These are phyloP conservation scores for Pleurotus platypus DNA, from an alignment of 768 basidiomycete species.

Conservation along the genomic window DNA sequence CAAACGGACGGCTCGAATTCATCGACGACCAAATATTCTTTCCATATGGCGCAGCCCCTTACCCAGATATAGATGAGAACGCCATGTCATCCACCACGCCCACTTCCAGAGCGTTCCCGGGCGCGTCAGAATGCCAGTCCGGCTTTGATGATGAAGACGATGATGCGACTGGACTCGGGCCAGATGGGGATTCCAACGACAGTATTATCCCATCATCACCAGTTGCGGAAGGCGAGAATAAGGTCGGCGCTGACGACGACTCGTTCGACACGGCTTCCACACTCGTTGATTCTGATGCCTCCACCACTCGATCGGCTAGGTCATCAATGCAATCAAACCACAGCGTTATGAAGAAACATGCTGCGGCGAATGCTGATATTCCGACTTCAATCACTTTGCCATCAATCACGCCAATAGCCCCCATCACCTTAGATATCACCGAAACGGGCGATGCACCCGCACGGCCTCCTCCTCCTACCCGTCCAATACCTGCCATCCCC, in stretches of 20 bases:
- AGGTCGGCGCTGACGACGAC: constrained; percentile 18
- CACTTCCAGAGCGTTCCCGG: constrained; percentile 14
- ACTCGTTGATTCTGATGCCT: constrained; percentile 15
- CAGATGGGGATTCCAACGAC: constrained; percentile 1
- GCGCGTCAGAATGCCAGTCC: neutral
- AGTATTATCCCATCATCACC: constrained; percentile 1
- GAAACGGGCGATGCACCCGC: neutral
- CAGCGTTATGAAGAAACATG: constrained; percentile 2
- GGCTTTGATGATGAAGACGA: constrained; percentile 18
- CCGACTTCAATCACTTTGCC: neutral
- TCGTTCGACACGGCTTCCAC: constrained; percentile 22
- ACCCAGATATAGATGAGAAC: constrained; percentile 2
- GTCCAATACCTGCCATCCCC: constrained; percentile 9
- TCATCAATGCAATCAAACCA: constrained; percentile 5
- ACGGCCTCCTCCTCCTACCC: constrained; percentile 9
- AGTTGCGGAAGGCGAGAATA: constrained; percentile 12
- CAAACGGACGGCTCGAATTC: constrained; percentile 65
- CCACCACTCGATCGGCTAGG: neutral
- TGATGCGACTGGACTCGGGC: neutral
- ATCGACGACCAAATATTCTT: constrained; percentile 73
- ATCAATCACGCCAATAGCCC: neutral
- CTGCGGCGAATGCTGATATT: neutral
- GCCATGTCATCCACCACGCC: constrained; percentile 22
- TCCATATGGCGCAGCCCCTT: constrained; percentile 40
- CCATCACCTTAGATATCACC: neutral